Conservation (phyloP, 164 flowering plant species). For the Echeveria elegans region DNA sequence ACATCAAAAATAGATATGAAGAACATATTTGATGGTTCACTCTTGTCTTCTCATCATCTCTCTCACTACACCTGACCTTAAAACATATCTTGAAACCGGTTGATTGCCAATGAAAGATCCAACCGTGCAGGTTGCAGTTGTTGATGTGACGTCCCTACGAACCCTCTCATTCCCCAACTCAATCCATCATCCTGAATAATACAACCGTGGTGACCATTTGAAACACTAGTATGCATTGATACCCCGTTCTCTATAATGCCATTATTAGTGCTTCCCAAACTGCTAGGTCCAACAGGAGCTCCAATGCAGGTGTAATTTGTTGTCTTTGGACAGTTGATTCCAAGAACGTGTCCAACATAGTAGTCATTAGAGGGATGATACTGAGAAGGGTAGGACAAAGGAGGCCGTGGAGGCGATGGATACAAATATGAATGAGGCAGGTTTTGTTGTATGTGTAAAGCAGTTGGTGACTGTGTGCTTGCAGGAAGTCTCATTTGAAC, state of each 20-base stretch:
- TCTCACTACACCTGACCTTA: slow-evolving; percentile 8
- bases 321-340: slow-evolving; percentile 13
- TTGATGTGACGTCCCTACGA: slow-evolving; percentile 20
- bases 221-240: neutral
- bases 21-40: slow-evolving; percentile 16
- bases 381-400: slow-evolving; percentile 23
- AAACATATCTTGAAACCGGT: slow-evolving; percentile 45
- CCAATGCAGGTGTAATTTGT: slow-evolving; percentile 65
- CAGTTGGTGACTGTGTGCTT: neutral
- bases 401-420: slow-evolving; percentile 31
- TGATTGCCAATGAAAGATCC: slow-evolving; percentile 27
- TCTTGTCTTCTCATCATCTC: slow-evolving; percentile 1
- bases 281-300: slow-evolving; percentile 43
- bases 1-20: slow-evolving; percentile 11
- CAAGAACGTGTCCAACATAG: slow-evolving; percentile 47
- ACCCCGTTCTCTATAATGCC: slow-evolving; percentile 3
- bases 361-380: slow-evolving; percentile 41
- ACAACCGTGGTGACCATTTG: slow-evolving; percentile 13
- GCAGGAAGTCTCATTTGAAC: neutral
- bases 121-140: slow-evolving; percentile 16
- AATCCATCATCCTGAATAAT: slow-evolving; percentile 4
- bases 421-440: neutral
- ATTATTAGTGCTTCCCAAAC: slow-evolving; percentile 16
- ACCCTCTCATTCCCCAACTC: slow-evolving; percentile 21
- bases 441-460: neutral